Base-by-base conservation (phyloP, 2,329 filamentous ascomycete genomes). In the Aspergillus sp. region DNA sequence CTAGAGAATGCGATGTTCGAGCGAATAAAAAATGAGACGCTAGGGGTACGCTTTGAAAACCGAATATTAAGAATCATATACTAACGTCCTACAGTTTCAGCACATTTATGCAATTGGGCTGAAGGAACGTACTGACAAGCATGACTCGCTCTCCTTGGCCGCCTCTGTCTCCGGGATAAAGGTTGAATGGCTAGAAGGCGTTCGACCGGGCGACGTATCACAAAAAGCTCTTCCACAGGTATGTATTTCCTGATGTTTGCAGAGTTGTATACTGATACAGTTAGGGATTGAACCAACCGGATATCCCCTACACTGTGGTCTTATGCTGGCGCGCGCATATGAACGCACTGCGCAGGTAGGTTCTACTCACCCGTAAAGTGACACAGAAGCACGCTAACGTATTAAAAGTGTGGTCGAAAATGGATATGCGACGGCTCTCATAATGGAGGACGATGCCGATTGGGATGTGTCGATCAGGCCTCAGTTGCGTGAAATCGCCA, bases 371-470 rank as follows among this genome's bases (percentile, higher is more conserved):
- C 9, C 27, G 27, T 11, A 30, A 8, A 39, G 20, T 1, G n/a
- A 39, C 15, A 15, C 8, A 3, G 15, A 42, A 13, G 12, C 12
- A 19, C 4, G 41, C 53, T 63, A 9, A 58, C 39, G 3, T 2
- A 4, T 6, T 5, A 42, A 19, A 19, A 75, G 73, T 20, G 70
- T 84, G 12, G 73, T 84, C 12, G 70, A 77, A n/a, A 68, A 77
- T 11, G 76, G 78, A 41, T 62, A 82, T 3, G 70, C 73, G 1
- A 80, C 78, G 1, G 82, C 80, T 0, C 69, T 85, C 2, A 80
- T 85, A 27, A 66, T 85, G 24, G 83, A 86, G 64, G 83, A 85
- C 63, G 83, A 85, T 56, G 75, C 78, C 19, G 83, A 86, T 69
- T 86, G 83, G 83, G 83, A 85, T 56, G 68, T 84, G 12, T 71